Percentiles rank a stretch among this genome's conserved stretches.
phyloP scores from a whole-genome alignment of 2,329 filamentous ascomycete species.

The Epichloe uncinata region DNA sequence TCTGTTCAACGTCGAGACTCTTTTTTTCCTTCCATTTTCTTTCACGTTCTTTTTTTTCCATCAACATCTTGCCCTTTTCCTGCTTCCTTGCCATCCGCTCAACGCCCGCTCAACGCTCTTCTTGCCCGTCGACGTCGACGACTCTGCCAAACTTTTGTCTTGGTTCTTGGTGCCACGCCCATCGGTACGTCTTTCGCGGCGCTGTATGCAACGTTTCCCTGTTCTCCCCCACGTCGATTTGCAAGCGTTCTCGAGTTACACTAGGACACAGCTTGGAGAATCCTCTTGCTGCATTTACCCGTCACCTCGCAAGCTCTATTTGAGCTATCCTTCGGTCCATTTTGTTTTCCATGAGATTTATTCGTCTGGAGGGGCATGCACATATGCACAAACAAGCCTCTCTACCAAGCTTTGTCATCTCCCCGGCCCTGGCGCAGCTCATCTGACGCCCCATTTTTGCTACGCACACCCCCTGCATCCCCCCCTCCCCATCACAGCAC shows the following conservation, averaged over 20 bases:
- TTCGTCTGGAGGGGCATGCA: background rate
- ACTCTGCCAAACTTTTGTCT: background rate
- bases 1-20: background rate
- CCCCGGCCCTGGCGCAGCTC: background rate
- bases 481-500: too few relatives aligned
- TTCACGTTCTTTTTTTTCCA: background rate
- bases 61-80: background rate
- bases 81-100: background rate
- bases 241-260: background rate
- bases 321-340: background rate
- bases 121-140: background rate
- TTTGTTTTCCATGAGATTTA: background rate
- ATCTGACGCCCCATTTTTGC: background rate
- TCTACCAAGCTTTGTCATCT: background rate
- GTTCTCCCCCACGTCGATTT: background rate
- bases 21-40: background rate
- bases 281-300: background rate
- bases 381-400: background rate
- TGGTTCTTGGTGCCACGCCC: background rate
- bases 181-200: constrained; percentile 1
- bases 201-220: background rate
- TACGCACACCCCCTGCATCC: background rate
- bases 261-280: background rate
- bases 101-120: background rate
- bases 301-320: background rate